Evolutionary conservation across 371 early-diverging fungal species (phyloP).

Genomic region (Choanephora cucurbitarum): DNA sequence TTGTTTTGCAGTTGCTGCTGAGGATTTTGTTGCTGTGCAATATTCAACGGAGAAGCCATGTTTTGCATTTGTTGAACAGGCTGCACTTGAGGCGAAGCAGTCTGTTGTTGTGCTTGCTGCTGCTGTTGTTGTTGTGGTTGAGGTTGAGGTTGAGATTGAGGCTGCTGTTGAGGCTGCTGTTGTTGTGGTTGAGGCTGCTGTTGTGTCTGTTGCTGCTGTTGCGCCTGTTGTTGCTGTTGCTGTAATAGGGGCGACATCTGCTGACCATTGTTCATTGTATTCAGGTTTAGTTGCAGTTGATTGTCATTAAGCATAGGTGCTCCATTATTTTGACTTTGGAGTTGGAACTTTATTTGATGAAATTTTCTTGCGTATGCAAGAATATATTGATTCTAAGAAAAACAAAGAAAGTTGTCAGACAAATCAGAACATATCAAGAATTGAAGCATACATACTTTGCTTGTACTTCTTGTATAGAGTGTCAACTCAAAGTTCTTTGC

Average conservation of each 20-base stretch:
- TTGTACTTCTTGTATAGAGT: constrained; percentile 37
- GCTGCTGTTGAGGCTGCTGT: constrained; percentile 47
- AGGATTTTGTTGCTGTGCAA: constrained; percentile 15
- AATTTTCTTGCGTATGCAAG: constrained; percentile 32
- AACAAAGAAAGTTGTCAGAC: neutral
- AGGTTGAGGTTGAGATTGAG: constrained; percentile 47
- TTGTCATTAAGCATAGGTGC: constrained; percentile 34
- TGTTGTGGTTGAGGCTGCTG: constrained; percentile 13
- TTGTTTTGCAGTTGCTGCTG: constrained; percentile 24
- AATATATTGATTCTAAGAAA: constrained; percentile 27
- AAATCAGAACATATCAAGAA: neutral
- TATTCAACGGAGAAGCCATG: constrained; percentile 23
- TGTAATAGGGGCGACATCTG: constrained; percentile 48
- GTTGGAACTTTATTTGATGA: constrained; percentile 41
- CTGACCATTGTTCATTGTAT: constrained; percentile 28
- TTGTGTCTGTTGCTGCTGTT: constrained; percentile 15
- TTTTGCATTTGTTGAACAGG: constrained; percentile 20
- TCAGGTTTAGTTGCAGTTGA: constrained; percentile 32
- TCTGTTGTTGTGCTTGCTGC: constrained; percentile 13
- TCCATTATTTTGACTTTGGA: constrained; percentile 25
- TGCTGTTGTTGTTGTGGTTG: constrained; percentile 16
- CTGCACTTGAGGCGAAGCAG: constrained; percentile 19
- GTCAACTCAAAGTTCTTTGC: constrained; percentile 46
- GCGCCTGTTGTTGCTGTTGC: constrained; percentile 29
- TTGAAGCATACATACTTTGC: constrained; percentile 31